Evolutionary conservation across 176 grass and related monocot species (phyloP).

Genomic region (Zoysia pacifica): DNA sequence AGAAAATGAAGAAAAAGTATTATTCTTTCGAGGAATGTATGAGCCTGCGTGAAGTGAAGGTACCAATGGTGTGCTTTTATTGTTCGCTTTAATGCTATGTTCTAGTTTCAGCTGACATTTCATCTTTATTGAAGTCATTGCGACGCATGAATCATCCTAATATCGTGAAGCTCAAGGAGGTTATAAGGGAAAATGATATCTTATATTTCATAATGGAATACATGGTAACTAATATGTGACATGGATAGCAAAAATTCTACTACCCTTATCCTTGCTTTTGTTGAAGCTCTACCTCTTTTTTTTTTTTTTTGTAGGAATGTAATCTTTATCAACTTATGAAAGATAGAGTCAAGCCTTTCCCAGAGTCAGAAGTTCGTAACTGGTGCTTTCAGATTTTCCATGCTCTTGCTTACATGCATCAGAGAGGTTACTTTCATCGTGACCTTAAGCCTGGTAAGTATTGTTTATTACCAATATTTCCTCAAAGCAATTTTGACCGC

Average conservation of each 20-base stretch:
- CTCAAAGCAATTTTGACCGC: not conserved
- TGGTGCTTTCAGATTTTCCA: slow-evolving; percentile 99
- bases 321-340: slow-evolving; percentile 99
- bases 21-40: slow-evolving; percentile 99
- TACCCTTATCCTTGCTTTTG: slow-evolving; percentile 8
- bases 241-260: slow-evolving; percentile 18
- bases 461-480: slow-evolving; percentile 6
- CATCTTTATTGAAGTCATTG: slow-evolving; percentile 63
- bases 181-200: slow-evolving; percentile 88
- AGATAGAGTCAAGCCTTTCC: slow-evolving; percentile 80
- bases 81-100: not conserved
- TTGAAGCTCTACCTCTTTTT: slow-evolving; percentile 25
- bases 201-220: slow-evolving; percentile 97
- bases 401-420: slow-evolving; percentile 97
- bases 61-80: slow-evolving; percentile 25
- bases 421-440: slow-evolving; percentile 97
- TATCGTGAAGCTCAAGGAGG: slow-evolving; percentile 98
- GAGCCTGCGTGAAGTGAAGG: slow-evolving; percentile 96
- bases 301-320: slow-evolving; percentile 63
- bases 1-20: slow-evolving; percentile 99
- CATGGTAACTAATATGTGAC: slow-evolving; percentile 67
- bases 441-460: slow-evolving; percentile 90
- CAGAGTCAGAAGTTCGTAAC: slow-evolving; percentile 80
- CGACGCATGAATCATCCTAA: slow-evolving; percentile 96
- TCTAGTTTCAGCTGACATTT: slow-evolving; percentile 32